Evolutionary conservation across 371 early-diverging fungal species (phyloP), one percentile per base, ranked within the genome.

Genomic region (Mortierella sp.): DNA sequence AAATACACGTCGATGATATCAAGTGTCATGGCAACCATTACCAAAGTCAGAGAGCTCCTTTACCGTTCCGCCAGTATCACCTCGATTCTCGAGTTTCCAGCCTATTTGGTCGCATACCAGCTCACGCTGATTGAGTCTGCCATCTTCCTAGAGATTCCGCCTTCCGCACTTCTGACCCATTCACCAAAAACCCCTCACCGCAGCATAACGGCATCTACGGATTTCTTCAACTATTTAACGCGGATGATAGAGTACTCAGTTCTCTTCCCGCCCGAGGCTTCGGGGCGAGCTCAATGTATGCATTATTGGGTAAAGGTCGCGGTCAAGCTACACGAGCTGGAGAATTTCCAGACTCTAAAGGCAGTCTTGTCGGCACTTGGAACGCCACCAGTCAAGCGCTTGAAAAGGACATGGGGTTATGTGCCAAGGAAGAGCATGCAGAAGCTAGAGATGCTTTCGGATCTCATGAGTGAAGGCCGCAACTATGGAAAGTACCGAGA

Each of bases 161-260:
- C 91, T 0, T 41, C 63, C 2, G 89, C 92, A 17, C 64, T 94
- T 14, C 60, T 92, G 27, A 72, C 80, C 6, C 93, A 94, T 68
- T 89, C 92, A 0, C 85, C 92, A 4, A 86, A 87, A 39, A 73
- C 81, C 27, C 92, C 92, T 6, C 83, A 90, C 51, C 86, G 89
- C 43, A 84, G 87, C 19, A 85, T 94, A 24, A 89, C 88, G 27
- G 90, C 90, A 3, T 89, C 89, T 2, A 89, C 93, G 15, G 93
- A 92, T 58, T 92, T 92, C 73, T 94, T 94, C 84, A 94, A 94
- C 62, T 93, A 92, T 64, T 60, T 92, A 24, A 91, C 93, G 7
- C 84, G 94, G 9, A 64, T 88, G 56, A 87, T 94, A 42, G 94
- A 94, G 70, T 85, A 85, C 56, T 85, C 90, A 6, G 85, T 94